Evolutionary conservation across 495 filamentous ascomycete genomes (phyloP), one percentile per base, ranked within the genome.

Genomic region (Lichina pygmaea): DNA sequence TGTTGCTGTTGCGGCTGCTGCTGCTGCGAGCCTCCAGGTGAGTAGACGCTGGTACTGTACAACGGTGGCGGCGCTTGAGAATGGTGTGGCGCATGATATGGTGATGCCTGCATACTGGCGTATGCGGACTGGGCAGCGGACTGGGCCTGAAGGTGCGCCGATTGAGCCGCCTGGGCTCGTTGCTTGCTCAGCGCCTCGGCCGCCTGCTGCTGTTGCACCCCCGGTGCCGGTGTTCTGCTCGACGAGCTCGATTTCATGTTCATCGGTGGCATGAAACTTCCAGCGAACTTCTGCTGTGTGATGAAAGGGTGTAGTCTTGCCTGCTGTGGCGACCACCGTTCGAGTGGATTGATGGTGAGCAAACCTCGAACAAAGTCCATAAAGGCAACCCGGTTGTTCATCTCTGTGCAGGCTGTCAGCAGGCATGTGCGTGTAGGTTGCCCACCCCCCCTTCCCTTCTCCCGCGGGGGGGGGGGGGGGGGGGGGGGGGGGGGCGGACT

Each of bases 291-390:
- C 51, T 89, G 79, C 53, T 99, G 91, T 0, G 91, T 99, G 53
- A 99, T 99, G 64, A 99, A 99, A 5, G 91, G 91, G 53, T 99
- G 91, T 53, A 93, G 58, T 54, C 93, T 93, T 33, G 91, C 91
- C 57, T 99, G 91, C 53, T 93, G 86, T 9, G 91, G 91, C 12
- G 91, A 92, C 91, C 91, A 99, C 49, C 91, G 67, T 56, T 99
- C 91, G 30, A 99, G 68, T 2, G 91, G 91, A 55, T 93, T 95
- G 59, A 94, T 93, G 34, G 80, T 86, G 44, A 99, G 61, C 33
- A 99, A 59, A 8, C 91, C 91, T 51, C 86, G 77, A n/a, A 94
- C 89, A 49, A 99, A 99, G 58, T 99, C 91, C 53, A 95, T 99
- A 54, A 99, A 99, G n/a, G 91, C 82, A 45, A 86, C 71, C 44